These are phyloP conservation scores for Claviceps sp. DNA, from an alignment of 2,329 filamentous ascomycete species.

Conservation along the genomic window DNA sequence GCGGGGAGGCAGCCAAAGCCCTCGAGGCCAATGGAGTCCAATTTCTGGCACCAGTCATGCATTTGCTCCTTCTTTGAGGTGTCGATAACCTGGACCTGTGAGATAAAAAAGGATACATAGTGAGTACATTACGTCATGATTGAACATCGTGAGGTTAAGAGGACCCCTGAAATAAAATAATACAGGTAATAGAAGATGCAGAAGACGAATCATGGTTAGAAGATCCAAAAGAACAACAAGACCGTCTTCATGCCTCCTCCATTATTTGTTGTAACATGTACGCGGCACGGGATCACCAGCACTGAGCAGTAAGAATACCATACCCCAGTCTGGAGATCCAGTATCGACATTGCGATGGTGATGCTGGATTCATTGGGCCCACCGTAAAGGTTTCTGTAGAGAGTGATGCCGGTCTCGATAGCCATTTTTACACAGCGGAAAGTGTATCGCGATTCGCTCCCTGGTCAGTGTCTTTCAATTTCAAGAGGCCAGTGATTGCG, in stretches of 20 bases:
- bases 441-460: no score
- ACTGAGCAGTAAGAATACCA: neutral
- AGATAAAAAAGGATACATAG: neutral
- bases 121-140: neutral
- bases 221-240: neutral
- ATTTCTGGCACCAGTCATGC: slow-evolving; percentile 73
- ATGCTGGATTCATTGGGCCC: slow-evolving; percentile 88
- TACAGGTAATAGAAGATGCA: no score
- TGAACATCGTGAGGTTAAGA: no score
- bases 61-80: slow-evolving; percentile 68
- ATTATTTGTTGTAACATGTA: no score
- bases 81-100: slow-evolving; percentile 37
- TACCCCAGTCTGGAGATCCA: slow-evolving; percentile 69
- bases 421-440: neutral
- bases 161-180: no score
- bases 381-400: slow-evolving; percentile 51
- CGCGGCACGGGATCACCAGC: no score
- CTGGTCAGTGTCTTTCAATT: no score
- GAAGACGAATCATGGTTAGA: neutral
- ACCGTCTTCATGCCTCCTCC: no score
- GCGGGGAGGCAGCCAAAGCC: slow-evolving; percentile 64
- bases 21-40: slow-evolving; percentile 59
- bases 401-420: slow-evolving; percentile 48
- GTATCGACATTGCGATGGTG: slow-evolving; percentile 74
- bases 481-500: no score